phyloP scores from a whole-genome alignment of 73 alveolate species.

The Paraurostyla sp. region DNA sequence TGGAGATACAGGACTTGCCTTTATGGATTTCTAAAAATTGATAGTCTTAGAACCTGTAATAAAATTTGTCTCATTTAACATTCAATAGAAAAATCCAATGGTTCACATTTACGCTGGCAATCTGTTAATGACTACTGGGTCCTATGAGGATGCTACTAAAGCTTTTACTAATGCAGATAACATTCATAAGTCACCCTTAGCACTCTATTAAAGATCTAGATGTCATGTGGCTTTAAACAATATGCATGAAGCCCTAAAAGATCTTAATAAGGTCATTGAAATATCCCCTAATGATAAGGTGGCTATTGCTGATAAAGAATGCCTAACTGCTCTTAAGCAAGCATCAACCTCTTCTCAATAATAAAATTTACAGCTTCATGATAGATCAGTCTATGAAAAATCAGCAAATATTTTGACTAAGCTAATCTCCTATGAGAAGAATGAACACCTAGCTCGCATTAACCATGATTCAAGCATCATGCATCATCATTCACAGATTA shows the following conservation, averaged over 20 bases:
- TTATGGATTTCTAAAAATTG: constrained; percentile 80
- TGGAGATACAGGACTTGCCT: constrained; percentile 82
- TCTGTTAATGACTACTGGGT: constrained; percentile 80
- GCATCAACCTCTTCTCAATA: constrained; percentile 9
- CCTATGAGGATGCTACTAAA: constrained; percentile 85
- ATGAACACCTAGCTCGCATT: constrained; percentile 53
- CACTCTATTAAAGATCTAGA: constrained; percentile 66
- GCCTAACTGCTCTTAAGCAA: constrained; percentile 64
- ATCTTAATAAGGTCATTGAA: constrained; percentile 75
- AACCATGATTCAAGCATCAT: constrained; percentile 68
- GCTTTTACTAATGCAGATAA: constrained; percentile 86
- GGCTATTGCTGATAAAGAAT: constrained; percentile 74
- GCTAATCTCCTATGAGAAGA: constrained; percentile 74
- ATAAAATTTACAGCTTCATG: constrained; percentile 1
- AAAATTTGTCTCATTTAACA: not conserved
- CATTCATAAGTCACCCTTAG: constrained; percentile 70
- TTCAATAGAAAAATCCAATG: constrained; percentile 74
- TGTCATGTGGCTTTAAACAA: constrained; percentile 77
- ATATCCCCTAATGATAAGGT: constrained; percentile 77
- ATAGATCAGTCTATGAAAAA: constrained; percentile 56
- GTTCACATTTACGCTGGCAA: constrained; percentile 86
- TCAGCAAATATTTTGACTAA: constrained; percentile 60
- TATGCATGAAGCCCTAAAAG: constrained; percentile 68
- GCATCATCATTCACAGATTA: constrained; percentile 70
- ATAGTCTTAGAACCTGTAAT: constrained; percentile 74